These are phyloP conservation scores for Claviceps sp. DNA, from an alignment of 2,329 filamentous ascomycete genomes.

Conservation along the genomic window DNA sequence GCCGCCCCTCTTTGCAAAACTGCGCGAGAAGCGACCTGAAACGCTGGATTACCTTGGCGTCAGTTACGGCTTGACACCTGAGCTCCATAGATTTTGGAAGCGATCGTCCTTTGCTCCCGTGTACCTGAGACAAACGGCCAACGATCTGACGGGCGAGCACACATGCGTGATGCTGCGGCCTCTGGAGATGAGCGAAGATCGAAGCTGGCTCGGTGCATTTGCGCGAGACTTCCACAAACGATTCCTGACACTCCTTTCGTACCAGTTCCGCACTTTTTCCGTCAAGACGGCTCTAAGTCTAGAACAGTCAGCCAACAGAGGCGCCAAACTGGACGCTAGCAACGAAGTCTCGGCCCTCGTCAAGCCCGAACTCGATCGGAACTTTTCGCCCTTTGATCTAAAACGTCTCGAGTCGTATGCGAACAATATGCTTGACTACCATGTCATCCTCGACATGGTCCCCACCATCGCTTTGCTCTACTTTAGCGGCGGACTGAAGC, in stretches of 20 bases:
- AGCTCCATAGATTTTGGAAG: constrained; percentile 96
- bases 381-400: constrained; percentile 82
- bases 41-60: constrained; percentile 87
- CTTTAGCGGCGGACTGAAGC: constrained; percentile 64
- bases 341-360: constrained; percentile 40
- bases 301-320: constrained; percentile 67
- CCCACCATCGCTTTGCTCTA: constrained; percentile 71
- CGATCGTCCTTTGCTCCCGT: constrained; percentile 73
- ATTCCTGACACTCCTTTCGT: constrained; percentile 82
- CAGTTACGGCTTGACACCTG: constrained; percentile 78
- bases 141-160: constrained; percentile 93
- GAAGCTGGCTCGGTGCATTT: constrained; percentile 80
- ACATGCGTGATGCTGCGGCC: constrained; percentile 94
- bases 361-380: constrained; percentile 62
- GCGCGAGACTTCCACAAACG: constrained; percentile 85
- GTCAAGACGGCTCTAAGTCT: constrained; percentile 71
- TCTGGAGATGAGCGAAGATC: constrained; percentile 53
- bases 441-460: constrained; percentile 87
- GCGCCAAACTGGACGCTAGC: constrained; percentile 49
- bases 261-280: constrained; percentile 78
- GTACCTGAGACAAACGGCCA: constrained; percentile 87
- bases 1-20: constrained; percentile 82
- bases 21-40: constrained; percentile 70
- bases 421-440: constrained; percentile 95
- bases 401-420: constrained; percentile 92